Conservation (phyloP, 495 filamentous ascomycete species). For the Xylaria telfairii region DNA sequence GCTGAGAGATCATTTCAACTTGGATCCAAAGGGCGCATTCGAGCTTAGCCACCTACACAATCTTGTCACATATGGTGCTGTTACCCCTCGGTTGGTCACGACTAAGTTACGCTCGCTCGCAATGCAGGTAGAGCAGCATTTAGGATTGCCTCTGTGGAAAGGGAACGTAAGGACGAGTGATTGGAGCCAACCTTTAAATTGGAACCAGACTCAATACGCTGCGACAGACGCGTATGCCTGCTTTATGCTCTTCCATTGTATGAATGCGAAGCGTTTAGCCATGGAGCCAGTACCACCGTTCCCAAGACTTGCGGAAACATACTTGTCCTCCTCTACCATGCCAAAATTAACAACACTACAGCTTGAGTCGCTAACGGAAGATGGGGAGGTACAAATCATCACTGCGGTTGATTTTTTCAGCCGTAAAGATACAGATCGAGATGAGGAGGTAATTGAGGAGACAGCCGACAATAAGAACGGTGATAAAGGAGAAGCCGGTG, state of each 20-base stretch:
- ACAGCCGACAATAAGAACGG: too few species aligned
- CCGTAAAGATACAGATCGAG: too few species aligned
- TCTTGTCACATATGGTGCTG: slow-evolving; percentile 62
- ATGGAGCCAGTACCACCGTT: slow-evolving; percentile 66
- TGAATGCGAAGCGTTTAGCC: slow-evolving; percentile 63
- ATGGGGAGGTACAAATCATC: not conserved
- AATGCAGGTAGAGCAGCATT: slow-evolving; percentile 65
- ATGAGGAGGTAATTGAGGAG: too few species aligned
- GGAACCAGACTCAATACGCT: slow-evolving; percentile 67
- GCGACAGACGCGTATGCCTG: slow-evolving; percentile 75
- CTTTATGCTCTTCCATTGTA: slow-evolving; percentile 64
- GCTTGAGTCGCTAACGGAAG: slow-evolving; percentile 14
- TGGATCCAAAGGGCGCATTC: slow-evolving; percentile 64
- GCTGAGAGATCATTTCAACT: slow-evolving; percentile 61
- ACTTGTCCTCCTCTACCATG: slow-evolving; percentile 31
- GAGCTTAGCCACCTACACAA: slow-evolving; percentile 74
- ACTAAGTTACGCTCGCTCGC: slow-evolving; percentile 63
- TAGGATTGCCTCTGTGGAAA: slow-evolving; percentile 70
- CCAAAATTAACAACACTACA: not conserved
- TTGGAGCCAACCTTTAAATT: slow-evolving; percentile 63
- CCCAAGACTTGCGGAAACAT: slow-evolving; percentile 63
- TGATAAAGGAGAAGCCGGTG: too few species aligned
- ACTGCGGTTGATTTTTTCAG: too few species aligned
- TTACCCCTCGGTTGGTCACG: slow-evolving; percentile 52
- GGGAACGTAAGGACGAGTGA: slow-evolving; percentile 65